A percentile compares a stretch with the other conserved stretches of the same genome.
Conservation (phyloP, 2,329 filamentous ascomycete species). For the Chalaropsis ovoidea region DNA sequence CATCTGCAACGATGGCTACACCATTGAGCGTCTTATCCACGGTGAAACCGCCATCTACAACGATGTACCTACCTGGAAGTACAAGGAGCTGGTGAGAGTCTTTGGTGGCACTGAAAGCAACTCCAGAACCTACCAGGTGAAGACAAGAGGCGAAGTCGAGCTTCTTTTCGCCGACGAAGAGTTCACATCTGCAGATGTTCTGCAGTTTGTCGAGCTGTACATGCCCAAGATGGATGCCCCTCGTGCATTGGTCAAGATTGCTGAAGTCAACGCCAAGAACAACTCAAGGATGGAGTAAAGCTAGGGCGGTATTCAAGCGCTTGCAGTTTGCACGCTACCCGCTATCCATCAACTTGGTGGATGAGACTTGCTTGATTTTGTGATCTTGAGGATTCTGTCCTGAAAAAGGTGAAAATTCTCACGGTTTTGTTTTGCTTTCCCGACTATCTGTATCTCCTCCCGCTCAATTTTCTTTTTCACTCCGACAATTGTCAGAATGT, state of each 20-base stretch:
- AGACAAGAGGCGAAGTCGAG: conserved; percentile 59
- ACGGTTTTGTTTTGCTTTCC: not conserved
- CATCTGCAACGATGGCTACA: conserved; percentile 81
- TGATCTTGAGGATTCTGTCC: not conserved
- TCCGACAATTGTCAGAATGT: not conserved
- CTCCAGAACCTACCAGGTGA: conserved; percentile 55
- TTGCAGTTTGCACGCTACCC: not conserved
- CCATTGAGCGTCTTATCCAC: conserved; percentile 81
- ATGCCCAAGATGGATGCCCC: conserved; percentile 75
- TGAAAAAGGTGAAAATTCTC: not conserved
- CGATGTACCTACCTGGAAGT: conserved; percentile 66
- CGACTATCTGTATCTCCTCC: not conserved
- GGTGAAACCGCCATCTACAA: conserved; percentile 73
- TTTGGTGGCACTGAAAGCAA: conserved; percentile 53
- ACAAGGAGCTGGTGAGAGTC: conserved; percentile 54
- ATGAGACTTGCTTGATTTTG: not conserved
- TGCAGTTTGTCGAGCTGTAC: conserved; percentile 71
- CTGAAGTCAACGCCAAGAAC: conserved; percentile 57
- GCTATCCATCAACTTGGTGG: not conserved
- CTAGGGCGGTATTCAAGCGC: not conserved
- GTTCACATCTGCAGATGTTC: conserved; percentile 47
- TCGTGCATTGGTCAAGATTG: conserved; percentile 56
- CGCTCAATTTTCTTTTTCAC: conserved; percentile 6
- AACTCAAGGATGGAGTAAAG: conserved; percentile 43
- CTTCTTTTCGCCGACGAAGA: conserved; percentile 52